Evolutionary conservation across 371 early-diverging fungal genomes (phyloP).

Genomic region (Mucor sp.): DNA sequence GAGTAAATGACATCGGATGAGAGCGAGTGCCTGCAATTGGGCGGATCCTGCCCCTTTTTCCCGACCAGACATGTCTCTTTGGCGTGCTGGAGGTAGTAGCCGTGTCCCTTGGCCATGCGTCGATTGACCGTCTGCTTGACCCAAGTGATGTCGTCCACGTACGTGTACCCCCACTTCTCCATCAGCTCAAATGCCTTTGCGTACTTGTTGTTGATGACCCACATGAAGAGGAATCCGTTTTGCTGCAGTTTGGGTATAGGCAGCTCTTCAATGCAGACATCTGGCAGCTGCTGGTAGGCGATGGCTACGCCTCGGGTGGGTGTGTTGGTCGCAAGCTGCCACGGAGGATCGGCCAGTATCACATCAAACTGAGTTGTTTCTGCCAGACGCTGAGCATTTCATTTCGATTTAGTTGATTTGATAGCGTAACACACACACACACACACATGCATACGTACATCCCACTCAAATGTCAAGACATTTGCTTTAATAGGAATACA

Average conservation of each 20-base stretch:
- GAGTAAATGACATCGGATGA: conserved; percentile 92
- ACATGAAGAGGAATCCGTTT: conserved; percentile 92
- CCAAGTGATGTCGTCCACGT: conserved; percentile 95
- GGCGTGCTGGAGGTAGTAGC: conserved; percentile 94
- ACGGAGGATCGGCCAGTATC: conserved; percentile 94
- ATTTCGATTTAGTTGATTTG: not conserved
- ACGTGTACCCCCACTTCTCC: conserved; percentile 92
- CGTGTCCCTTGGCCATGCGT: conserved; percentile 95
- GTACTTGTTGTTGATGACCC: conserved; percentile 97
- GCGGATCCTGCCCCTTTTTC: conserved; percentile 82
- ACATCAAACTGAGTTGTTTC: conserved; percentile 87
- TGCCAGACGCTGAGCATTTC: conserved; percentile 60
- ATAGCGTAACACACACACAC: not conserved
- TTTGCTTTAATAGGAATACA: conserved; percentile 94
- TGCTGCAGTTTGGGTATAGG: conserved; percentile 84
- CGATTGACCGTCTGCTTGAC: conserved; percentile 95
- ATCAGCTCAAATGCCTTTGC: conserved; percentile 90
- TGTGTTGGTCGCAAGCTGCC: conserved; percentile 95
- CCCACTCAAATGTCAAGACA: conserved; percentile 94
- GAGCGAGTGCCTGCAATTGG: conserved; percentile 73
- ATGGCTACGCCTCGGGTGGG: conserved; percentile 95
- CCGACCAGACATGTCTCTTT: conserved; percentile 96
- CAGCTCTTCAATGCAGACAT: conserved; percentile 87
- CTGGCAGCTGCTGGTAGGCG: conserved; percentile 93
- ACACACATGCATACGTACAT: conserved; percentile 58